Base-by-base conservation (phyloP, 345 rosid species). In the Microcos paniculata region DNA sequence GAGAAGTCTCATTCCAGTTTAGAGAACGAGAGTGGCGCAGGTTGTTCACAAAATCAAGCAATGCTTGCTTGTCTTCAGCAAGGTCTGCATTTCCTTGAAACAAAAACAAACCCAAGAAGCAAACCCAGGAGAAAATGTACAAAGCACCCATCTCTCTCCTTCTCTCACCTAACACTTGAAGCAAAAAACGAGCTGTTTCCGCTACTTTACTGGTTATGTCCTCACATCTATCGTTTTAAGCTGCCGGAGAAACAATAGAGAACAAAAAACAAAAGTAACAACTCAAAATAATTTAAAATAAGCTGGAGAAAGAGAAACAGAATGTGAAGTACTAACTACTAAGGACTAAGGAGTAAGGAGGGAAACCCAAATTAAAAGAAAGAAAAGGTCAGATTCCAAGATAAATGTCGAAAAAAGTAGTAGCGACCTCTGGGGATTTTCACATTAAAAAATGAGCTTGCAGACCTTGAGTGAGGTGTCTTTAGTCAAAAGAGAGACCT, bases 1-100 rank as follows among this genome's bases (percentile, higher is more conserved):
- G 71, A 31, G 87, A 81, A 75, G 82, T 81, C 75, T 79, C 81
- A 33, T 84, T 87, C 98, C 99, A 95, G 76, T 71, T 84, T 19
- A 89, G 86, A 66, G 61, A 62, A 24, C 96, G 97, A 40, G 92
- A 84, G 40, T 87, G 88, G 55, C 74, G 84, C 55, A 88, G 77
- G 21, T 49, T 63, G 57, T 80, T 82, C 23, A 74, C 84, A 73
- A 95, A 95, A 33, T 89, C 90, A 28, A 90, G 91, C 80, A 95
- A 81, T 75, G 96, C 96, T 72, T 73, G 84, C 90, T 84, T 90
- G 78, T 95, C 99, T 48, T 87, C 90, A 24, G 79, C 84, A 26
- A 89, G 87, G 58, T 88, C 89, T 63, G 92, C 76, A 52, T 78
- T 80, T 74, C 67, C 89, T 61, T 57, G 78, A 24, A 83, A 78